Conservation (phyloP, 2,329 filamentous ascomycete species). For the Aspergillus japonicus region DNA sequence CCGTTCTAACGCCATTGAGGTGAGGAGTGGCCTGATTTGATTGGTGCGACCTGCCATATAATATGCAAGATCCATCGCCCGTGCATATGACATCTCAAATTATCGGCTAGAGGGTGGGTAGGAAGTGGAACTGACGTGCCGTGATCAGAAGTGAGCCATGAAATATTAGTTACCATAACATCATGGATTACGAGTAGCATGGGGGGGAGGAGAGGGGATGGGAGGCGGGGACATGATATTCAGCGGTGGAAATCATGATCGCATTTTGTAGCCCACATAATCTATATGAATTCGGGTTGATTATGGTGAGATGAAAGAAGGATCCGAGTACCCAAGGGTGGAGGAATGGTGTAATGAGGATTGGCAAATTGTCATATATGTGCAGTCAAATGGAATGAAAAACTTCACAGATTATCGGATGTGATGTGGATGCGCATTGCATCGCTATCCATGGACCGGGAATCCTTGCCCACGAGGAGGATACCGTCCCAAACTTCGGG, state of each 20-base stretch:
- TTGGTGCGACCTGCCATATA: slow-evolving; percentile 17
- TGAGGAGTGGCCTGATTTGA: slow-evolving; percentile 12
- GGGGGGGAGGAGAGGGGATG: too few species aligned
- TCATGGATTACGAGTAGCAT: neutral
- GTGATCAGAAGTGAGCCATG: slow-evolving; percentile 4
- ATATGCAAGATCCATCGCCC: slow-evolving; percentile 23
- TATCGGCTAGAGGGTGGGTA: slow-evolving; percentile 15
- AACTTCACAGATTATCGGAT: neutral
- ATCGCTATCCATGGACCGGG: slow-evolving; percentile 1
- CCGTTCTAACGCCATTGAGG: slow-evolving; percentile 10
- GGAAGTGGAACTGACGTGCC: slow-evolving; percentile 14
- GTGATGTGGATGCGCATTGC: neutral
- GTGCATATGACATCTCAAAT: slow-evolving; percentile 37
- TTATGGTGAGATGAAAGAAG: neutral
- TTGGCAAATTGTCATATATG: neutral
- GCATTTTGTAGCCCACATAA: neutral
- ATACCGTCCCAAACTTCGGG: slow-evolving; percentile 12
- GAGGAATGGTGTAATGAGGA: neutral
- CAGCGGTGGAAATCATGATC: neutral
- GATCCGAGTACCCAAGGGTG: neutral
- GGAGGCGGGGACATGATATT: neutral
- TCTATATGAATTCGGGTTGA: neutral
- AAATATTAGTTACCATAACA: neutral
- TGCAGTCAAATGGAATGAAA: neutral
- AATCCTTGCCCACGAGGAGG: slow-evolving; percentile 14